Base-by-base conservation (phyloP, 1,139 yeast species). In the Scheffersomyces quercinus region DNA sequence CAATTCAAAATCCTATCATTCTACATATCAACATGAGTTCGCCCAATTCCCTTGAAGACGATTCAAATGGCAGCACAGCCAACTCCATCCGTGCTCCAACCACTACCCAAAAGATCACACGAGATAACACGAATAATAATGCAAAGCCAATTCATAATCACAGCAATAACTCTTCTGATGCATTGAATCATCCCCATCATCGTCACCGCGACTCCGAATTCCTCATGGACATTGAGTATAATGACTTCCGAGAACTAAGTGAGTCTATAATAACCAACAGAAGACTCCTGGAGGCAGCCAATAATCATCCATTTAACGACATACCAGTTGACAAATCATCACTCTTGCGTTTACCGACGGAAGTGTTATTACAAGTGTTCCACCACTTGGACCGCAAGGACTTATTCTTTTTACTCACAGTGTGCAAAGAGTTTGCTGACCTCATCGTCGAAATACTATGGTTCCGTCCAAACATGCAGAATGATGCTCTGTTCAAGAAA, bases 391-490 rank as follows among this genome's bases (percentile, higher is more conserved):
- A 80, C 37, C 72, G 85, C 40, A 78, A 77, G 49, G 96, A 90
- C 60, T 73, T 87, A 53, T 82, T 82, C 47, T 73, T 83, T 11
- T 70, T 89, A 35, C 69, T 89, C 48, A 75, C 90, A 2, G 95
- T 90, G 8, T 90, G 96, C 63, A 81, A 81, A 53, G 79, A 83
- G 50, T 90, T 96, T 86, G 89, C 91, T 28, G 81, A 82, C 51
- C 71, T 88, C 38, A 83, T 89, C 15, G 82, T 90, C 12, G 96
- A 89, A 58, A 75, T 86, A 43, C 70, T 91, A 35, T 91, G 97
- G 95, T 88, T 88, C 60, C 79, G 98, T 49, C 97, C 97, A 1
- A 85, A 83, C 48, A 85, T 80, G 68, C 86, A 77, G 58, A 79
- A 77, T 53, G 79, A 73, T 50, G 53, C 61, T 3, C 79, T 82